Conservation (phyloP, 2,329 filamentous ascomycete genomes). For the Cercospora brassicicola region DNA sequence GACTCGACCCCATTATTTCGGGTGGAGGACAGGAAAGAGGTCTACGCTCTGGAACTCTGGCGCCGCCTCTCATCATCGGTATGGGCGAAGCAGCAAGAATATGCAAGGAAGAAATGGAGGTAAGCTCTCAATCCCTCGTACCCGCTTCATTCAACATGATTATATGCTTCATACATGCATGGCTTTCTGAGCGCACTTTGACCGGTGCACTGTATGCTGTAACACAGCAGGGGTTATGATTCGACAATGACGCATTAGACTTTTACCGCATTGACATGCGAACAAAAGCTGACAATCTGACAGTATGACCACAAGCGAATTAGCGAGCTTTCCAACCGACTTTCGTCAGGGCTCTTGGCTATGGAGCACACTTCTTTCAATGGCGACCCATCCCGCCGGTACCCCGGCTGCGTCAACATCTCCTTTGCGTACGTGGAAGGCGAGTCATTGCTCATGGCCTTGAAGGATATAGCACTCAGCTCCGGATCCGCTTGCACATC, state of each 20-base stretch:
- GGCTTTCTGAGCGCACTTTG: slow-evolving; percentile 77
- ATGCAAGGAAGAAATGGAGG: slow-evolving; percentile 83
- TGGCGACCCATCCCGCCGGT: slow-evolving; percentile 78
- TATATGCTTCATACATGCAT: slow-evolving; percentile 84
- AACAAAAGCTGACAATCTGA: slow-evolving; percentile 19
- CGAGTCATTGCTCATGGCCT: slow-evolving; percentile 94
- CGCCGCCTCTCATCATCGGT: slow-evolving; percentile 83
- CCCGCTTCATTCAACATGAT: slow-evolving; percentile 57
- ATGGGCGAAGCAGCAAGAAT: slow-evolving; percentile 96
- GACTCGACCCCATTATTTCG: slow-evolving; percentile 91
- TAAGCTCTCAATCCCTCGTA: slow-evolving; percentile 53
- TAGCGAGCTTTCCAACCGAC: slow-evolving; percentile 75
- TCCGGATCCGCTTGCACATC: slow-evolving; percentile 97
- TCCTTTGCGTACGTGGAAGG: slow-evolving; percentile 98
- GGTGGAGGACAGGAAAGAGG: slow-evolving; percentile 96
- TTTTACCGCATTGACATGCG: not conserved
- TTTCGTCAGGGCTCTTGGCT: slow-evolving; percentile 76
- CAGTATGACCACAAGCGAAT: slow-evolving; percentile 93
- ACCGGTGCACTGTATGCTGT: slow-evolving; percentile 52
- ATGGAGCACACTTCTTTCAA: slow-evolving; percentile 94
- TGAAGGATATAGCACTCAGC: slow-evolving; percentile 96
- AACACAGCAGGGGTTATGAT: slow-evolving; percentile 68
- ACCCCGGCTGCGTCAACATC: slow-evolving; percentile 95
- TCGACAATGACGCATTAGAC: not conserved
- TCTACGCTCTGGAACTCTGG: slow-evolving; percentile 87